Conservation (phyloP, 352 stramenopile genomes). For the Aphanomyces astaci region DNA sequence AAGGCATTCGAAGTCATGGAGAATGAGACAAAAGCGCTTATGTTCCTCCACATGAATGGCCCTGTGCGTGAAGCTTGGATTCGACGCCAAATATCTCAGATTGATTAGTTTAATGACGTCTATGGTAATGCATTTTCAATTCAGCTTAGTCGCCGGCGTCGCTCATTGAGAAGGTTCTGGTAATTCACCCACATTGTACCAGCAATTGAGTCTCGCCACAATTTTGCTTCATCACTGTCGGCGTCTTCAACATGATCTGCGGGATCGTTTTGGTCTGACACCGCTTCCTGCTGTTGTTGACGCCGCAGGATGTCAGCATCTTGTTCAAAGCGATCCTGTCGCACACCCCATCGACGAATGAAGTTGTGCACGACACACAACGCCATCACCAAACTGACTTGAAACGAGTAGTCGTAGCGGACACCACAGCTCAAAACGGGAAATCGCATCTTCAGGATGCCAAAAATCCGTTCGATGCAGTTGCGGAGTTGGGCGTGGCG, state of each 20-base stretch:
- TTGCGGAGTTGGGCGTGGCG: conserved; percentile 19
- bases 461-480: conserved; percentile 17
- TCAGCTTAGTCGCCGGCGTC: too few relatives aligned
- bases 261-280: too few relatives aligned
- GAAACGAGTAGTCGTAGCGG: not conserved
- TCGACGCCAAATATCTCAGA: not conserved
- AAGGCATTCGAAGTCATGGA: not conserved
- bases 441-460: conserved; percentile 21
- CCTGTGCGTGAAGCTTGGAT: not conserved
- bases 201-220: not conserved
- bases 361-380: conserved; percentile 7
- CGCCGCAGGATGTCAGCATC: too few relatives aligned
- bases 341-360: not conserved
- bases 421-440: not conserved
- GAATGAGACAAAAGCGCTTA: not conserved
- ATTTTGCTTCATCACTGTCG: not conserved
- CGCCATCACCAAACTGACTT: not conserved
- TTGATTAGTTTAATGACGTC: not conserved
- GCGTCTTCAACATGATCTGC: not conserved
- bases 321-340: not conserved
- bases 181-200: not conserved
- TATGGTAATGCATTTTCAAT: not conserved
- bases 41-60: not conserved
- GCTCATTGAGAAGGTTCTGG: too few relatives aligned
- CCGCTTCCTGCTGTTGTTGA: not conserved